phyloP scores from a whole-genome alignment of 2,329 filamentous ascomycete genomes.

The Cadophora gregata region DNA sequence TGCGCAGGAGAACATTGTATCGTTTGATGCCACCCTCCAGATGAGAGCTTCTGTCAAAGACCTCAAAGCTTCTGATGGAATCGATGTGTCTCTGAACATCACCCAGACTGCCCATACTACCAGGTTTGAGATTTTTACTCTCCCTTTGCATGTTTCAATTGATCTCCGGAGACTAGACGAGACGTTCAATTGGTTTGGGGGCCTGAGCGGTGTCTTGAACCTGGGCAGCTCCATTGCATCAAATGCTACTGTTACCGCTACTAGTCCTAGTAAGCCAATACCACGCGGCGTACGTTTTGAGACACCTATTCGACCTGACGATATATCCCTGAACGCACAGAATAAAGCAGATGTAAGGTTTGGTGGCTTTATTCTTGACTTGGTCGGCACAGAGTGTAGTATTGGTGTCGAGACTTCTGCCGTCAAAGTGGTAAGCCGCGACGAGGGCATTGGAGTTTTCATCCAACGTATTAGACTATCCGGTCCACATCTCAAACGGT shows the following conservation, averaged over 20 bases:
- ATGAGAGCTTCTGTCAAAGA: conserved; percentile 66
- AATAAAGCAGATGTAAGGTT: conserved; percentile 78
- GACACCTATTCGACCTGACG: conserved; percentile 45
- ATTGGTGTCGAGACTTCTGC: conserved; percentile 78
- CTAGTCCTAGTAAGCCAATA: conserved; percentile 49
- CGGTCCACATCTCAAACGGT: conserved; percentile 68
- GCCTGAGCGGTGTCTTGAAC: conserved; percentile 88
- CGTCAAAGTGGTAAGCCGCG: conserved; percentile 79
- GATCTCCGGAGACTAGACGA: conserved; percentile 85
- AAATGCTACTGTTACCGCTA: conserved; percentile 60
- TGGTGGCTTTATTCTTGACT: conserved; percentile 74
- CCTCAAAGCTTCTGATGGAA: conserved; percentile 60
- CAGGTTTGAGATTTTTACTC: conserved; percentile 71
- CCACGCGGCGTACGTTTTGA: conserved; percentile 66
- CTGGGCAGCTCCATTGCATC: conserved; percentile 85
- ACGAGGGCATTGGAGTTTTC: conserved; percentile 72
- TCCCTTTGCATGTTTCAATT: conserved; percentile 77
- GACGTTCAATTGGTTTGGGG: conserved; percentile 86
- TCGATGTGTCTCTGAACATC: conserved; percentile 63
- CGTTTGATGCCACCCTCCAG: conserved; percentile 62
- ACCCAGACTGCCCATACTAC: conserved; percentile 52
- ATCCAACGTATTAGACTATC: conserved; percentile 78
- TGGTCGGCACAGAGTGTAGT: conserved; percentile 80
- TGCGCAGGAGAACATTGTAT: conserved; percentile 65
- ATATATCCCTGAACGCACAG: conserved; percentile 37